phyloP scores from a whole-genome alignment of 306 rosid species.

The Herpetospermum pedunculosum region DNA sequence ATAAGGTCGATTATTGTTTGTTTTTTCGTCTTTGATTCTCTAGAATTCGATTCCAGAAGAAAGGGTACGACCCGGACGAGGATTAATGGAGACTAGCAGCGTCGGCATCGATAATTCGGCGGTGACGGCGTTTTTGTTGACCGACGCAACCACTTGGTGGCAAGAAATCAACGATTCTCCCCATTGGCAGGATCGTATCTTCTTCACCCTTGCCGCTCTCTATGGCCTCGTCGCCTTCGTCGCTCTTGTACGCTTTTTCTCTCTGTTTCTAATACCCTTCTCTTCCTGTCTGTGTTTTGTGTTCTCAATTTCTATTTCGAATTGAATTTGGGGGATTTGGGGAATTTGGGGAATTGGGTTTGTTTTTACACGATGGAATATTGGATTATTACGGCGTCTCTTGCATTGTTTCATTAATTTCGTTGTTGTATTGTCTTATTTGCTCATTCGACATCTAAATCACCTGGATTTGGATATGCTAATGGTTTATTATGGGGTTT shows the following conservation, averaged over 20 bases:
- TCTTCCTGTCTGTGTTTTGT: not conserved
- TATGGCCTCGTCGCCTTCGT: constrained; percentile 66
- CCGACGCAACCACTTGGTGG: constrained; percentile 69
- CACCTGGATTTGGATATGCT: not conserved
- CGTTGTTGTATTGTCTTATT: not conserved
- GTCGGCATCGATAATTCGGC: constrained; percentile 21
- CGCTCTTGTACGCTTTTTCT: constrained; percentile 44
- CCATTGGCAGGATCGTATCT: constrained; percentile 77
- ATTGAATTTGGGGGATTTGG: not conserved
- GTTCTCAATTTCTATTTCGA: not conserved
- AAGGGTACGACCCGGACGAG: not conserved
- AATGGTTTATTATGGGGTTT: not conserved
- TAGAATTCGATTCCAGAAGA: not conserved
- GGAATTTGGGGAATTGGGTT: not conserved
- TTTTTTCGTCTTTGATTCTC: not conserved
- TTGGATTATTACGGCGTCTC: not conserved
- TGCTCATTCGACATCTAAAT: not conserved
- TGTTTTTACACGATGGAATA: not conserved
- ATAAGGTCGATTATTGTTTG: not conserved
- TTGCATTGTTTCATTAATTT: not conserved
- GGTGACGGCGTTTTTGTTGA: constrained; percentile 38
- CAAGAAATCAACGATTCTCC: constrained; percentile 54
- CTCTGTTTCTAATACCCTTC: not conserved
- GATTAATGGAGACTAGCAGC: constrained; percentile 35
- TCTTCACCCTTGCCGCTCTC: constrained; percentile 60